phyloP scores from a whole-genome alignment of 2,329 filamentous ascomycete species.

The Clonostachys chloroleuca region DNA sequence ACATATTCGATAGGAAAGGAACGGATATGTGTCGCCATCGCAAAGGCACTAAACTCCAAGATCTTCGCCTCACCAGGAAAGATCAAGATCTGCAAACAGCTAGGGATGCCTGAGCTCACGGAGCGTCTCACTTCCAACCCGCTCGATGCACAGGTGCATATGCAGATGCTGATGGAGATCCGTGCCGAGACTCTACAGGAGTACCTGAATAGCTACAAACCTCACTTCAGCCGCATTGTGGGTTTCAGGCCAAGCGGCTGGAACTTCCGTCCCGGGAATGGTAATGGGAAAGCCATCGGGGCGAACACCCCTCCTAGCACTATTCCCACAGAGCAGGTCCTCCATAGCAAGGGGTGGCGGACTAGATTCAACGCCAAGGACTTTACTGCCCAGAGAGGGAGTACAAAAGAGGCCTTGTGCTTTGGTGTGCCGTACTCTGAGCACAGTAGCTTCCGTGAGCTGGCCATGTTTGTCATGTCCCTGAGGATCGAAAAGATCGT shows the following conservation, averaged over 20 bases:
- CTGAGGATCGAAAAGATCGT: slow-evolving; percentile 85
- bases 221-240: slow-evolving; percentile 80
- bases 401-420: slow-evolving; percentile 76
- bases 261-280: slow-evolving; percentile 75
- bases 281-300: slow-evolving; percentile 48
- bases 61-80: slow-evolving; percentile 86
- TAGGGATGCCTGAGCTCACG: slow-evolving; percentile 80
- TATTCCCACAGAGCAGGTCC: slow-evolving; percentile 43
- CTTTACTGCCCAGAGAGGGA: slow-evolving; percentile 77
- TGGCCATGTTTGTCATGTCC: slow-evolving; percentile 89
- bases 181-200: slow-evolving; percentile 86
- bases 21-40: slow-evolving; percentile 89
- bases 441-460: slow-evolving; percentile 89
- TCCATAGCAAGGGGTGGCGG: slow-evolving; percentile 66
- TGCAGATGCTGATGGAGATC: slow-evolving; percentile 95
- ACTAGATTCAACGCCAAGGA: slow-evolving; percentile 68
- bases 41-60: slow-evolving; percentile 77
- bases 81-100: slow-evolving; percentile 75
- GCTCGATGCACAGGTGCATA: slow-evolving; percentile 86
- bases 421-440: slow-evolving; percentile 96
- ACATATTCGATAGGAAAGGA: slow-evolving; percentile 99
- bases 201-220: slow-evolving; percentile 76
- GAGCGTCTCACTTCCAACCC: slow-evolving; percentile 76
- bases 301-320: slow-evolving; percentile 43
- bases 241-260: slow-evolving; percentile 92